phyloP scores from a whole-genome alignment of 2,329 filamentous ascomycete species.

The Coniochaeta sp. region DNA sequence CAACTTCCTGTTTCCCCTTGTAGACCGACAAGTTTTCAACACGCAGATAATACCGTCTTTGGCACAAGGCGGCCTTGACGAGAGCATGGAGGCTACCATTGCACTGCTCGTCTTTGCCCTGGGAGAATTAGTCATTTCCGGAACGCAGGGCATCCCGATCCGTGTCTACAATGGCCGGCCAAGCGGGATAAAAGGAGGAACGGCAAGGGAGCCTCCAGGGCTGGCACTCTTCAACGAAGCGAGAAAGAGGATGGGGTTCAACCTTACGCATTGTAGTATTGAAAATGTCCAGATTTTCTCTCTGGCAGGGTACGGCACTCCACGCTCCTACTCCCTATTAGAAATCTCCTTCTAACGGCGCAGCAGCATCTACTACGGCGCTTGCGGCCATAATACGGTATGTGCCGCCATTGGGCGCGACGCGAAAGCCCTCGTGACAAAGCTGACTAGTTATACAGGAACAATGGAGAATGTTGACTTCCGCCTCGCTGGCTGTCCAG shows the following conservation, averaged over 20 bases:
- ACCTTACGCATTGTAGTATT: conserved; percentile 44
- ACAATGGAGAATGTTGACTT: conserved; percentile 51
- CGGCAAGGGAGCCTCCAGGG: conserved; percentile 43
- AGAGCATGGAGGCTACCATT: conserved; percentile 42
- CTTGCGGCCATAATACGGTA: conserved; percentile 44
- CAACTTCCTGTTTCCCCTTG: conserved; percentile 50
- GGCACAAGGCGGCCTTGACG: conserved; percentile 39
- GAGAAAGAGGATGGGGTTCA: conserved; percentile 50
- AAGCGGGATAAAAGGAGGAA: conserved; percentile 47
- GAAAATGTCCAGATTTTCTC: conserved; percentile 53
- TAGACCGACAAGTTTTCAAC: conserved; percentile 49
- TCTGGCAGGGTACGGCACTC: conserved; percentile 40
- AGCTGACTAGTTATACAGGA: conserved; percentile 33
- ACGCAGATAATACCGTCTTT: conserved; percentile 37
- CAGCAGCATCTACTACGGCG: conserved; percentile 44
- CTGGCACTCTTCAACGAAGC: conserved; percentile 56
- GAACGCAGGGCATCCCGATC: conserved; percentile 37
- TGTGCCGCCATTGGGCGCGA: conserved; percentile 9
- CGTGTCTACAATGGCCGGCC: conserved; percentile 32
- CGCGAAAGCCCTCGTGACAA: not conserved
- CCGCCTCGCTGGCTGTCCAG: conserved; percentile 50
- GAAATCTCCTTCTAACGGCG: not conserved
- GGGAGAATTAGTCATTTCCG: conserved; percentile 49
- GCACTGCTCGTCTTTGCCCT: conserved; percentile 51
- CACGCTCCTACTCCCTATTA: not conserved